Evolutionary conservation across 2,329 filamentous ascomycete species (phyloP).

Genomic region (Colletotrichum musicola): DNA sequence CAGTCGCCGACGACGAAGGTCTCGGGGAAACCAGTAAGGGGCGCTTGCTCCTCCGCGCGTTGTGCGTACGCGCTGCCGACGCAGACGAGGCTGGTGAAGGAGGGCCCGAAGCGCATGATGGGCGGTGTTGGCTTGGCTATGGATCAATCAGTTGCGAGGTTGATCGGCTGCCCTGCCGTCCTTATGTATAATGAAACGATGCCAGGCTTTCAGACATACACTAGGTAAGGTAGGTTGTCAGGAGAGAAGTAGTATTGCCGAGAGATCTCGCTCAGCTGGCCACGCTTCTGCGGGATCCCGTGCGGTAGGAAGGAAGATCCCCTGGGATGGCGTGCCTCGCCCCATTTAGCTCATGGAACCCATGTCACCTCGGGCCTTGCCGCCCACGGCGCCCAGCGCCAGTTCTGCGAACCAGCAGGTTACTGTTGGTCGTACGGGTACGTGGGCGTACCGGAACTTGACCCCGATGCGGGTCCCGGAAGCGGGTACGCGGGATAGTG

Average conservation of each 20-base stretch:
- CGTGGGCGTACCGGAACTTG: no score
- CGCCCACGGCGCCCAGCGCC: no score
- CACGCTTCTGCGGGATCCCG: not conserved
- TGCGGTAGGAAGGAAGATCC: not conserved
- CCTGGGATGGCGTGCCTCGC: no score
- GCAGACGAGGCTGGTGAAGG: not conserved
- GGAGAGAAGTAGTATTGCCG: not conserved
- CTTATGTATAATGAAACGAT: not conserved
- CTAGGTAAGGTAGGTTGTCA: not conserved
- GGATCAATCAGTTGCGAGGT: not conserved
- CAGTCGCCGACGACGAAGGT: accelerated
- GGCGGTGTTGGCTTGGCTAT: not conserved
- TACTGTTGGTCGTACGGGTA: no score
- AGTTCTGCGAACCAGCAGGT: no score
- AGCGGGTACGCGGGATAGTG: slow-evolving; percentile 12
- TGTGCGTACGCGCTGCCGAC: not conserved
- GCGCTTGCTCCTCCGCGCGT: not conserved
- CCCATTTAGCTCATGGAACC: no score
- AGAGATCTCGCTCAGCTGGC: not conserved
- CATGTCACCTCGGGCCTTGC: no score
- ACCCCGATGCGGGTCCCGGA: not conserved
- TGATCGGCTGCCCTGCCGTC: no score
- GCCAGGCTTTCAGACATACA: not conserved
- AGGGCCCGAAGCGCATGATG: slow-evolving; percentile 7
- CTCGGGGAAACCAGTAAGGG: not conserved